Conservation (phyloP, 1,284 basidiomycete genomes). For the Cutaneotrichosporon cavernicola region DNA sequence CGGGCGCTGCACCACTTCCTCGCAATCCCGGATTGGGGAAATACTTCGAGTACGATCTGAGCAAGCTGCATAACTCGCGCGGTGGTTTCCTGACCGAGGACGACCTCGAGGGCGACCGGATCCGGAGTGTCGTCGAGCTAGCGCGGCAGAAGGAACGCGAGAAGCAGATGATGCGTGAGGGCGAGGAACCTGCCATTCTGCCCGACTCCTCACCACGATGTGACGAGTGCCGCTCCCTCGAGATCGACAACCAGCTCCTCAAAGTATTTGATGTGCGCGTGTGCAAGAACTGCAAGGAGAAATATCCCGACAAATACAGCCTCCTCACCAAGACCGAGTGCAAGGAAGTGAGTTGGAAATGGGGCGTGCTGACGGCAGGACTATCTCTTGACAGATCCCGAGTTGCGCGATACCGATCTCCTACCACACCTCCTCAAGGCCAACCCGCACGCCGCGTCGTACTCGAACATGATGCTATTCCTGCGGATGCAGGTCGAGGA, state of each 20-base stretch:
- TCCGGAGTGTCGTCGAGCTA: conserved; percentile 67
- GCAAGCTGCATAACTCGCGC: conserved; percentile 88
- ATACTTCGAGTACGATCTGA: conserved; percentile 95
- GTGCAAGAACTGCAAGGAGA: conserved; percentile 85
- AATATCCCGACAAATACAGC: conserved; percentile 86
- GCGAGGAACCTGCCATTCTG: conserved; percentile 65
- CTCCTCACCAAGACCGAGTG: conserved; percentile 98
- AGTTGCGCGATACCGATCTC: conserved; percentile 85
- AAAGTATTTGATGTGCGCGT: conserved; percentile 78
- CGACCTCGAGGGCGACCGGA: conserved; percentile 57
- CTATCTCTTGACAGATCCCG: conserved; percentile 85
- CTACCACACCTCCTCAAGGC: conserved; percentile 92
- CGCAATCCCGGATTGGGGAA: conserved; percentile 56
- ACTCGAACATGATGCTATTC: conserved; percentile 99
- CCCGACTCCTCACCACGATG: conserved; percentile 74
- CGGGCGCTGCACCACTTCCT: conserved; percentile 35
- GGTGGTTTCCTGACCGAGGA: conserved; percentile 74
- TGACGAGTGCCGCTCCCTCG: conserved; percentile 72
- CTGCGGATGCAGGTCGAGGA: conserved; percentile 90
- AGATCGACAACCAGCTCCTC: conserved; percentile 77
- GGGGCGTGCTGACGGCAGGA: conserved; percentile 58
- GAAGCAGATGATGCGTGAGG: conserved; percentile 71
- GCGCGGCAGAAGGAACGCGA: conserved; percentile 63
- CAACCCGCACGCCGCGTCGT: conserved; percentile 95
- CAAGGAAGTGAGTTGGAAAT: conserved; percentile 62